These are phyloP conservation scores for Penstemon davidsonii DNA, from an alignment of 257 asterid genomes.

Conservation along the genomic window DNA sequence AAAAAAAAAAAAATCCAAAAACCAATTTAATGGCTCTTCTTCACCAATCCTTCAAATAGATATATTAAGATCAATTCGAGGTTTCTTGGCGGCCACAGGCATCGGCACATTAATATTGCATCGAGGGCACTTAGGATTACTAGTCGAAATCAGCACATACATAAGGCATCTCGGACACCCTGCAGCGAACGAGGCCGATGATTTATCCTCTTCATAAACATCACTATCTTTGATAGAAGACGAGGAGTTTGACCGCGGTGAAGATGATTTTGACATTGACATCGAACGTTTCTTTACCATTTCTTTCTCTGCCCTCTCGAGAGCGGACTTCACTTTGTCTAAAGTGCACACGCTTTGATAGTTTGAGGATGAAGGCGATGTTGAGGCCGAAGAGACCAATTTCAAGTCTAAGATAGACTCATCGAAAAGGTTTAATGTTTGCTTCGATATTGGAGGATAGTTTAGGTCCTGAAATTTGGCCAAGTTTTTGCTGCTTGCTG, in stretches of 20 bases:
- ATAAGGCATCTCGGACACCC: constrained; percentile 77
- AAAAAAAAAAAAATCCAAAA: constrained; percentile 18
- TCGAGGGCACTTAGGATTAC: constrained; percentile 70
- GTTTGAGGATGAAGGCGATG: constrained; percentile 32
- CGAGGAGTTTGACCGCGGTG: constrained; percentile 59
- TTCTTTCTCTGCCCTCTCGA: constrained; percentile 74
- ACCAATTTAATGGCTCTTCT: constrained; percentile 18
- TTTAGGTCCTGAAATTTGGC: constrained; percentile 74
- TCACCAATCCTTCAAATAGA: constrained; percentile 42
- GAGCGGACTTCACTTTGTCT: constrained; percentile 82
- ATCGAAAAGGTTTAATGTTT: constrained; percentile 42
- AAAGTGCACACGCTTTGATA: constrained; percentile 85
- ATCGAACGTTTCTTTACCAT: constrained; percentile 51
- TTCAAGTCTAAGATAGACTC: constrained; percentile 59
- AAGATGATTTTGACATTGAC: constrained; percentile 57
- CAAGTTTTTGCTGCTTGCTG: constrained; percentile 16
- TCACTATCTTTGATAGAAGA: constrained; percentile 57
- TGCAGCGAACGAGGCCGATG: constrained; percentile 55
- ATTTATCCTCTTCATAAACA: constrained; percentile 46
- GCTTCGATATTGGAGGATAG: constrained; percentile 59
- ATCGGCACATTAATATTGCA: constrained; percentile 56
- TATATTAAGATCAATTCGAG: constrained; percentile 73
- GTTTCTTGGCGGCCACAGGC: constrained; percentile 52
- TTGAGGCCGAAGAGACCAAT: constrained; percentile 43
- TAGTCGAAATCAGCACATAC: constrained; percentile 57